These are phyloP conservation scores for Talaromyces funiculosus DNA, from an alignment of 2,329 filamentous ascomycete species.

Conservation along the genomic window DNA sequence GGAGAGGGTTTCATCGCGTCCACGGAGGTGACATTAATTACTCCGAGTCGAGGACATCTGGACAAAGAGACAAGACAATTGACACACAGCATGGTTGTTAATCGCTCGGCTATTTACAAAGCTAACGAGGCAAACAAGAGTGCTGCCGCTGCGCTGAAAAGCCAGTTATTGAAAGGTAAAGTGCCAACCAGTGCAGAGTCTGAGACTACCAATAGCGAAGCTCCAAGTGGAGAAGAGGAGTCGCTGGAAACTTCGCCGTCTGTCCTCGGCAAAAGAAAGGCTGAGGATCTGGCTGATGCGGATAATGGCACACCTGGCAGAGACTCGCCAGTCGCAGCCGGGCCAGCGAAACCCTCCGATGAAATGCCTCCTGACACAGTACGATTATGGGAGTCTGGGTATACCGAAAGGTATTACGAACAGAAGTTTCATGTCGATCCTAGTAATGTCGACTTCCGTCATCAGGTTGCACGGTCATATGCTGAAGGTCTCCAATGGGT, in stretches of 20 bases:
- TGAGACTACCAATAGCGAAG: slow-evolving; percentile 21
- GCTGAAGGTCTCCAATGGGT: slow-evolving; percentile 96
- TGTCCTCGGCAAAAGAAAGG: slow-evolving; percentile 56
- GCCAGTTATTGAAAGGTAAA: slow-evolving; percentile 58
- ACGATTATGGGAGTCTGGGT: slow-evolving; percentile 89
- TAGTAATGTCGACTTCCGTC: slow-evolving; percentile 76
- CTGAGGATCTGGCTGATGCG: slow-evolving; percentile 57
- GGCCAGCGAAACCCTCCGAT: slow-evolving; percentile 49
- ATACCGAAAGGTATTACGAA: slow-evolving; percentile 92
- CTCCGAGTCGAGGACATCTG: slow-evolving; percentile 50
- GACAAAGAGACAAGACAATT: slow-evolving; percentile 55
- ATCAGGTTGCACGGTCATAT: slow-evolving; percentile 84
- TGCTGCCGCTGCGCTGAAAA: slow-evolving; percentile 81
- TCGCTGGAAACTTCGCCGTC: slow-evolving; percentile 28
- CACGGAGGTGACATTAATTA: slow-evolving; percentile 51
- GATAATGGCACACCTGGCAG: slow-evolving; percentile 41
- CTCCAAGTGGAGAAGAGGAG: slow-evolving; percentile 20
- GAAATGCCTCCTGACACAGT: slow-evolving; percentile 73
- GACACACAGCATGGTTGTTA: slow-evolving; percentile 85
- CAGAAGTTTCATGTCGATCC: slow-evolving; percentile 88
- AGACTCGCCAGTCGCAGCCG: slow-evolving; percentile 49
- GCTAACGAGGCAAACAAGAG: slow-evolving; percentile 87
- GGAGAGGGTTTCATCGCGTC: slow-evolving; percentile 34
- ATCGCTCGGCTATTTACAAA: slow-evolving; percentile 59
- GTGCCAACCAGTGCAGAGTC: slow-evolving; percentile 17